Evolutionary conservation across 2,329 filamentous ascomycete genomes (phyloP).

Genomic region (Niveomyces coronatus): DNA sequence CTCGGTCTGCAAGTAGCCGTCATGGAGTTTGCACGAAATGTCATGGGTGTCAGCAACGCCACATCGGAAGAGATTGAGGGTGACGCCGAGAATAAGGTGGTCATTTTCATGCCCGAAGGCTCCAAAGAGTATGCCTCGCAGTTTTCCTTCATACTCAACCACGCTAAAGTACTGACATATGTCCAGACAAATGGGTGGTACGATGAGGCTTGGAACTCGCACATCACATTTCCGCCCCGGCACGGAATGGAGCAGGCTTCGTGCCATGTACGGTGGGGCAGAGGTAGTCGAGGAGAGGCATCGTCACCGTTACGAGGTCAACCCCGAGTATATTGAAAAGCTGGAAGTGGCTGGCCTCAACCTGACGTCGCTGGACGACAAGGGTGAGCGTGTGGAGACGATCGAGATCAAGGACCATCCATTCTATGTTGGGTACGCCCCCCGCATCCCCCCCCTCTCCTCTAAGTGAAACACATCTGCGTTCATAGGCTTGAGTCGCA

Average conservation of each 20-base stretch:
- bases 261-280: slow-evolving; percentile 58
- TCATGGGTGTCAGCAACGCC: slow-evolving; percentile 52
- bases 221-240: slow-evolving; percentile 64
- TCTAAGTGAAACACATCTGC: too few species aligned
- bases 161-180: background rate
- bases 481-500: too few species aligned
- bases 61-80: slow-evolving; percentile 46
- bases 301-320: slow-evolving; percentile 84
- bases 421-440: slow-evolving; percentile 54
- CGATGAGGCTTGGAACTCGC: slow-evolving; percentile 74
- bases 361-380: slow-evolving; percentile 73
- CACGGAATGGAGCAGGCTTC: slow-evolving; percentile 69
- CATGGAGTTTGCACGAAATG: slow-evolving; percentile 73
- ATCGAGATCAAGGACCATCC: slow-evolving; percentile 75
- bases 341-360: slow-evolving; percentile 59
- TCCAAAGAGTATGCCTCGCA: slow-evolving; percentile 27
- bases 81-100: slow-evolving; percentile 53
- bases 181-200: slow-evolving; percentile 55
- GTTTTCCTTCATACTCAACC: background rate
- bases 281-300: slow-evolving; percentile 61
- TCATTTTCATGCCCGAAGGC: slow-evolving; percentile 86
- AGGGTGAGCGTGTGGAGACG: slow-evolving; percentile 71
- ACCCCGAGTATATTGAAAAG: slow-evolving; percentile 62
- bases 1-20: slow-evolving; percentile 89
- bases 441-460: too few species aligned